phyloP scores from a whole-genome alignment of 2,329 filamentous ascomycete genomes.

The Lachnellula subtilissima region DNA sequence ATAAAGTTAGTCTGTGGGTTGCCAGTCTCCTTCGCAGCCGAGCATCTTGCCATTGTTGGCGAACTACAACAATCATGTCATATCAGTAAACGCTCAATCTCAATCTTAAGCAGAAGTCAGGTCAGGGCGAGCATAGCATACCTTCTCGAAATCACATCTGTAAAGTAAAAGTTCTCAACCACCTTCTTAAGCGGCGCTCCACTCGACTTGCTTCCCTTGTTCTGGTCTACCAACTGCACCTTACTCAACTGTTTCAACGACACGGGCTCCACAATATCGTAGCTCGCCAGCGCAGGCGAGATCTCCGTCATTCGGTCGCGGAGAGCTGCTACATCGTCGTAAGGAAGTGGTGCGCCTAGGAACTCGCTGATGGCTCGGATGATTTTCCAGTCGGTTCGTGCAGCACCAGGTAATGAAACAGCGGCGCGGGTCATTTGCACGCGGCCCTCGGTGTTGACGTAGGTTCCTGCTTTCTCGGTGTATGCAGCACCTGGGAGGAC shows the following conservation, averaged over 20 bases:
- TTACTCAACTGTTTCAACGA: slow-evolving; percentile 74
- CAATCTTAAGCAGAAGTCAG: slow-evolving; percentile 1
- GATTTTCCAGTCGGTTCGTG: slow-evolving; percentile 98
- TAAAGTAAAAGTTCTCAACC: slow-evolving; percentile 97
- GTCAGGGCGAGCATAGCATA: slow-evolving; percentile 41
- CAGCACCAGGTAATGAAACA: slow-evolving; percentile 80
- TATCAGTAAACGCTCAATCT: slow-evolving; percentile 1
- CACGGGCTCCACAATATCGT: slow-evolving; percentile 84
- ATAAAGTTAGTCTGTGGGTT: slow-evolving; percentile 76
- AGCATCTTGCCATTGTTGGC: slow-evolving; percentile 97
- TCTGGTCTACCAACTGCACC: slow-evolving; percentile 92
- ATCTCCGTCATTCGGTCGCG: slow-evolving; percentile 95
- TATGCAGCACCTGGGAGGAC: slow-evolving; percentile 92
- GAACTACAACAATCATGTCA: slow-evolving; percentile 52
- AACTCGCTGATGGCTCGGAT: slow-evolving; percentile 90
- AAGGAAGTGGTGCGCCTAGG: slow-evolving; percentile 78
- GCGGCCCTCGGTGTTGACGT: slow-evolving; percentile 95
- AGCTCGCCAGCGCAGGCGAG: slow-evolving; percentile 80
- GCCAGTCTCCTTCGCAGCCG: slow-evolving; percentile 79
- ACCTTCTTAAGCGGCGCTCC: slow-evolving; percentile 74
- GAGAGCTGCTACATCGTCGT: slow-evolving; percentile 85
- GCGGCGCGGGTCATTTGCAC: slow-evolving; percentile 91
- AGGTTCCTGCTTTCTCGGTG: slow-evolving; percentile 94
- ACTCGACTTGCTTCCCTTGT: slow-evolving; percentile 76
- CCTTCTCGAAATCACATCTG: slow-evolving; percentile 94